phyloP scores from a whole-genome alignment of 352 stramenopile species.

The Globisporangium orthogonon region DNA sequence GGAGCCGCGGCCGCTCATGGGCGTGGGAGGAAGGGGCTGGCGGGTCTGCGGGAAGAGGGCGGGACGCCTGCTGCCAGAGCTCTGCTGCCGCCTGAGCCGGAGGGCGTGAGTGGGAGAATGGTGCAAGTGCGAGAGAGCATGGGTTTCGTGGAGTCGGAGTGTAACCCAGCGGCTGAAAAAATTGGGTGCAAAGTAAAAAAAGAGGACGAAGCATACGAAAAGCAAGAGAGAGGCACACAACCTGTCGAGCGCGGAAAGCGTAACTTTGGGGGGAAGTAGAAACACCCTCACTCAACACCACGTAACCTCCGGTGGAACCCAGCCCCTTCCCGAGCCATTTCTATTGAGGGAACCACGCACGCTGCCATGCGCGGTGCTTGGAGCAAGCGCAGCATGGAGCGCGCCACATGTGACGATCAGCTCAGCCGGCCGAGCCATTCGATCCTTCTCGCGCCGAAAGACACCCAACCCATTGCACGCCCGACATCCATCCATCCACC shows the following conservation, averaged over 20 bases:
- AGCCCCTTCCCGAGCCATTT: too few species aligned
- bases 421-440: background rate
- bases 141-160: too few species aligned
- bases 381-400: too few species aligned
- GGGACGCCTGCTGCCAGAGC: too few species aligned
- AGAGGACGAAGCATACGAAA: background rate
- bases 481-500: too few species aligned
- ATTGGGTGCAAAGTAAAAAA: background rate
- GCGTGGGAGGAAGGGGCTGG: background rate
- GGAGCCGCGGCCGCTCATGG: constrained; percentile 28
- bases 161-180: background rate
- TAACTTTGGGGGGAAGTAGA: background rate
- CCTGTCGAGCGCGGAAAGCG: background rate
- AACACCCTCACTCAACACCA: background rate
- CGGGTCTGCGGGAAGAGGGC: background rate
- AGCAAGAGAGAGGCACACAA: background rate
- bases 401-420: too few species aligned
- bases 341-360: too few species aligned
- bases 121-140: too few species aligned
- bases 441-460: background rate
- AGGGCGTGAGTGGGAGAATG: too few species aligned
- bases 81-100: too few species aligned
- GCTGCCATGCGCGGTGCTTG: too few species aligned
- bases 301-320: background rate
- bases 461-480: background rate